phyloP scores from a whole-genome alignment of 805 yeast genomes.

The Candida maesae region DNA sequence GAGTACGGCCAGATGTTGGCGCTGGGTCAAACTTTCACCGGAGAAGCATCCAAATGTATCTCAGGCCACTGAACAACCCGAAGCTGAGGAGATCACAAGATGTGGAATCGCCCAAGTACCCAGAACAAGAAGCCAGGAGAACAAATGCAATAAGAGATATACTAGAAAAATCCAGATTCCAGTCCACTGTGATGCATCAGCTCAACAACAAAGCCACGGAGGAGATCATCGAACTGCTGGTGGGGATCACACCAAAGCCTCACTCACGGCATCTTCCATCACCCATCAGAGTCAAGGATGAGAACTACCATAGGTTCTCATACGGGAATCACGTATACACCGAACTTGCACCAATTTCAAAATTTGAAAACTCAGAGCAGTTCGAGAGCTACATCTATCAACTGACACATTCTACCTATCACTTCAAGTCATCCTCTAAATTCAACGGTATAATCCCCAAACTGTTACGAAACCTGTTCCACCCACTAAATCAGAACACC shows the following conservation, averaged over 20 bases:
- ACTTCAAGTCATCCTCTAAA: conserved; percentile 33
- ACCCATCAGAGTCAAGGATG: conserved; percentile 12
- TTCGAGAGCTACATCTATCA: conserved; percentile 34
- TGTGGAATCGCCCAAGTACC: conserved; percentile 6
- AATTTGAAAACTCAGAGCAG: conserved; percentile 23
- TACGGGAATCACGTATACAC: conserved; percentile 23
- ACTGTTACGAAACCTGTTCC: conserved; percentile 36
- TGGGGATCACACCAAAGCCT: conserved; percentile 23
- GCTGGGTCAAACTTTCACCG: conserved; percentile 30
- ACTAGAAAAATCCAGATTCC: conserved; percentile 9
- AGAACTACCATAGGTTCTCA: neutral
- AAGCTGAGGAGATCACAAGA: conserved; percentile 26
- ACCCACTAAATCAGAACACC: conserved; percentile 34
- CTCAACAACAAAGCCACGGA: conserved; percentile 20
- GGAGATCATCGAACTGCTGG: conserved; percentile 24
- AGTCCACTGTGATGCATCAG: conserved; percentile 13
- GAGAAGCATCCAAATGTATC: conserved; percentile 25
- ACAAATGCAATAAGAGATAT: conserved; percentile 1
- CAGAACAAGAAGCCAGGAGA: conserved; percentile 18
- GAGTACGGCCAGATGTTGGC: conserved; percentile 22
- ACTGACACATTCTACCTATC: conserved; percentile 36
- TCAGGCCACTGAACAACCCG: conserved; percentile 27
- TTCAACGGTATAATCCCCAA: conserved; percentile 36
- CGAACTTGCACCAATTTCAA: conserved; percentile 36
- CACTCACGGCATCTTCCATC: conserved; percentile 13